phyloP scores from a whole-genome alignment of 2,329 filamentous ascomycete species.

The Venturia effusa region DNA sequence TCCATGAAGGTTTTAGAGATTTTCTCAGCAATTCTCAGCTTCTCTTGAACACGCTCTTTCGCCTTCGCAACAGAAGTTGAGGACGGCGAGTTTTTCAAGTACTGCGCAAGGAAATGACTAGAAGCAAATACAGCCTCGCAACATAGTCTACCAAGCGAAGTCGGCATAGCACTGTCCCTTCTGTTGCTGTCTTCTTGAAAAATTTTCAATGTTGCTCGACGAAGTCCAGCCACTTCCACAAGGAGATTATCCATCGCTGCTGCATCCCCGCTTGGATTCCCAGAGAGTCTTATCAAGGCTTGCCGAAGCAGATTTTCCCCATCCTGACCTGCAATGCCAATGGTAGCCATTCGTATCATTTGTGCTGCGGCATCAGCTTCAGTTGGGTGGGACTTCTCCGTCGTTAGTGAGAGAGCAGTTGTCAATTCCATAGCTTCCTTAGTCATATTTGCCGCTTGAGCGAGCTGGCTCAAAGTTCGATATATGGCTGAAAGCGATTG shows the following conservation, averaged over 20 bases:
- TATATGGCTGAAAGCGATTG: not conserved
- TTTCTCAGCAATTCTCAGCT: constrained; percentile 17
- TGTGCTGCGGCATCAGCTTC: not conserved
- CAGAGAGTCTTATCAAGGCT: constrained; percentile 20
- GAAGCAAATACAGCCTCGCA: constrained; percentile 5
- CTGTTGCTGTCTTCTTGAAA: not conserved
- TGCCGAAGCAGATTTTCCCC: constrained; percentile 5
- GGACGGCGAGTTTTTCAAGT: constrained; percentile 9
- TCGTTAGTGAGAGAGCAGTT: not conserved
- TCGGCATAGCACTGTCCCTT: not conserved
- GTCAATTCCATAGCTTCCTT: constrained; percentile 2
- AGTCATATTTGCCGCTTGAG: constrained; percentile 4
- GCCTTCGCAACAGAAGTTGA: constrained; percentile 16
- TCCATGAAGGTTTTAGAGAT: constrained; percentile 25
- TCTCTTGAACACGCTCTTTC: constrained; percentile 17
- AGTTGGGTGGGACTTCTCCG: not conserved
- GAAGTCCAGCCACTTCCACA: constrained; percentile 23
- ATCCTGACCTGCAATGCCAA: not conserved
- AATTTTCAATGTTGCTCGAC: constrained; percentile 11
- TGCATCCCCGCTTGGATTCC: constrained; percentile 22
- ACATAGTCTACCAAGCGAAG: not conserved
- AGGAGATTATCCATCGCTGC: constrained; percentile 26
- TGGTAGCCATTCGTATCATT: constrained; percentile 4
- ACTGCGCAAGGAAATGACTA: constrained; percentile 1
- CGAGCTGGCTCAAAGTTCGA: constrained; percentile 4